A percentile compares a stretch with the other conserved stretches of the same genome.
Evolutionary conservation across 1,139 yeast genomes (phyloP).

Genomic region (Komagataea norvegica): DNA sequence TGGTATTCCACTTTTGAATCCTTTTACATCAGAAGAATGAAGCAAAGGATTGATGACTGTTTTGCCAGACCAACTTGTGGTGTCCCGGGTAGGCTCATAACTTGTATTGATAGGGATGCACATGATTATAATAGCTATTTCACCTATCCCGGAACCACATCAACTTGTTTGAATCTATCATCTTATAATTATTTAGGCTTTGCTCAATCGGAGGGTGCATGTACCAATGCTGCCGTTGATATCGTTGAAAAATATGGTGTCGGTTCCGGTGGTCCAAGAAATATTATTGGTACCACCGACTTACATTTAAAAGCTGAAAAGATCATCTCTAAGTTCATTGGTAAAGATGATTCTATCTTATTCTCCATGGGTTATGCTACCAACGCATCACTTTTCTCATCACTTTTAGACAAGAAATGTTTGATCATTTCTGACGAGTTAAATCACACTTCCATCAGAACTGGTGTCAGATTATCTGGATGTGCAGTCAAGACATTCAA

Average conservation of each 20-base stretch:
- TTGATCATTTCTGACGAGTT: conserved; percentile 90
- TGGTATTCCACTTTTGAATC: conserved; percentile 93
- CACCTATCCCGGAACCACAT: conserved; percentile 67
- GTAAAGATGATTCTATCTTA: conserved; percentile 82
- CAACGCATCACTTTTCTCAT: conserved; percentile 83
- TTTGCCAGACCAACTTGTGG: conserved; percentile 95
- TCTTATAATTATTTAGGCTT: conserved; percentile 94
- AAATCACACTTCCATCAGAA: conserved; percentile 93
- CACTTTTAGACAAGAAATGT: conserved; percentile 81
- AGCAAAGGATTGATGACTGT: conserved; percentile 87
- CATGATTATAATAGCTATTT: conserved; percentile 53
- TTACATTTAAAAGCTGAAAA: conserved; percentile 71
- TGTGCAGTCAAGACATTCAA: conserved; percentile 90
- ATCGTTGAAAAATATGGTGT: conserved; percentile 67
- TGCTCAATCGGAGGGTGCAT: conserved; percentile 90
- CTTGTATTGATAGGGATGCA: conserved; percentile 71
- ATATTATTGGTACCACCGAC: conserved; percentile 70
- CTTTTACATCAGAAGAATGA: conserved; percentile 88
- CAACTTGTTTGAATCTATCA: conserved; percentile 79
- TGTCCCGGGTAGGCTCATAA: conserved; percentile 90
- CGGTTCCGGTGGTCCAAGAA: conserved; percentile 74
- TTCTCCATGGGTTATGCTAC: conserved; percentile 97
- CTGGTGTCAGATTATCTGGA: conserved; percentile 90
- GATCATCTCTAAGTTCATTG: conserved; percentile 79
- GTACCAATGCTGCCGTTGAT: conserved; percentile 75